Base-by-base conservation (phyloP, 2,329 filamentous ascomycete genomes). In the Myriangium duriaei region DNA sequence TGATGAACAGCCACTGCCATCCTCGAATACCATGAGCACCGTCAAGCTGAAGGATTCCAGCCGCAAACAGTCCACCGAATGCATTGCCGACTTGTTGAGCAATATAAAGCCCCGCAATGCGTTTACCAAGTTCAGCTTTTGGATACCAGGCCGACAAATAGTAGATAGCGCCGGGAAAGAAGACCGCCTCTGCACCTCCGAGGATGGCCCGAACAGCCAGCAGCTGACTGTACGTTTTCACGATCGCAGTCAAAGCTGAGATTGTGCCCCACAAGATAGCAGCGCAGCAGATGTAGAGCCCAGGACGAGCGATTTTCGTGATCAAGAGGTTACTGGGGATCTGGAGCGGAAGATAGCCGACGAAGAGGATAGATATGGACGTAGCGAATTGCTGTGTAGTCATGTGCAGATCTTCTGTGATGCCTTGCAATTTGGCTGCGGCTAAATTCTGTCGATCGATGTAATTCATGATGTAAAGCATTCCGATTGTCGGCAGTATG, bases 201-300 rank as follows among this genome's bases (percentile, higher is more conserved):
- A 79, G 61, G 4, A 81, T 38, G 0, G 73, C 59, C 40, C 76
- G 61, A 28, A 76, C n/a, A n/a, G n/a, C n/a, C n/a, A n/a, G n/a
- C n/a, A n/a, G n/a, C n/a, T n/a, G n/a, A n/a, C n/a, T 48, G 26
- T 49, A 52, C 43, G 49, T 44, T 11, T 40, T 44, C 9, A 44
- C 43, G 12, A 50, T 38, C 4, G 46, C 48, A 14, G 48, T 50
- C 19, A 49, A 34, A 12, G 26, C 44, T 5, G 48, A 49, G 30
- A 51, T 48, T 13, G 47, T 35, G n/a, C 45, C 47, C 63, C 63
- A 66, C 11, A 63, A 42, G 3, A 62, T 34, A 58, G 64, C 64
- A 49, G 59, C 61, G 1, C 51, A 45, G 10, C 56, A 56, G 53
- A 65, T 61, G 50, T 64, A 67, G 3, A 59, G 51, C 11, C 58